Evolutionary conservation across 768 basidiomycete species (phyloP).

Genomic region (Mycena crocata): DNA sequence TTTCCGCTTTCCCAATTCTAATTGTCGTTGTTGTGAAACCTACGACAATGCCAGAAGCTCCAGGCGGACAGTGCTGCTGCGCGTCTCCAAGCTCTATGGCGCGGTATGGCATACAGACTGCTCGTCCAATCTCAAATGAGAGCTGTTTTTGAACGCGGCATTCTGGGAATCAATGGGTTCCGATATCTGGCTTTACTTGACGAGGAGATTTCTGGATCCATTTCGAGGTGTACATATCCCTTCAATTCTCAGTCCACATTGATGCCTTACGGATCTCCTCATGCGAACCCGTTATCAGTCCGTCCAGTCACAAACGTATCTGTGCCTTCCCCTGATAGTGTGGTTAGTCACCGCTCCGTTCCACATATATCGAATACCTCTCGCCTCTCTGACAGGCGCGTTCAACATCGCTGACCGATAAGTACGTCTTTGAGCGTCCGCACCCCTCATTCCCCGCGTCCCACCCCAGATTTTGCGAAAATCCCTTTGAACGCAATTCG

Average conservation of each 20-base stretch:
- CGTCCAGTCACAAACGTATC: not conserved
- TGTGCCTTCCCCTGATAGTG: not conserved
- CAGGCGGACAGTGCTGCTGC: not conserved
- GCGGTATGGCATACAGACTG: not conserved
- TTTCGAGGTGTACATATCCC: not conserved
- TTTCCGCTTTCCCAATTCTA: too few relatives aligned
- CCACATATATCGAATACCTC: conserved; percentile 50
- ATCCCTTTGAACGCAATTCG: too few relatives aligned
- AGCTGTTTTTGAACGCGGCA: not conserved
- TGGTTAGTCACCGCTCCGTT: not conserved
- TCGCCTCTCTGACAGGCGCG: conserved; percentile 60
- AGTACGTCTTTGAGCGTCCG: too few relatives aligned
- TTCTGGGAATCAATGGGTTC: not conserved
- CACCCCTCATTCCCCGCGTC: too few relatives aligned
- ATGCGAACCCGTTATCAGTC: not conserved
- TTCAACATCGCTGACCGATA: too few relatives aligned
- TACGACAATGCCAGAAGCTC: conserved; percentile 6
- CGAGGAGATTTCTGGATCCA: not conserved
- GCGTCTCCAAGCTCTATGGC: not conserved
- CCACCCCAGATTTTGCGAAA: too few relatives aligned
- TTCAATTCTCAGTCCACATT: not conserved
- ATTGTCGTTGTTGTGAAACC: not conserved
- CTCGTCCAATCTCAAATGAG: not conserved
- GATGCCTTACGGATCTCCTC: not conserved
- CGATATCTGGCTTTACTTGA: not conserved